phyloP scores from a whole-genome alignment of 1,139 yeast genomes.

The Saccharomycopsis hybrid region DNA sequence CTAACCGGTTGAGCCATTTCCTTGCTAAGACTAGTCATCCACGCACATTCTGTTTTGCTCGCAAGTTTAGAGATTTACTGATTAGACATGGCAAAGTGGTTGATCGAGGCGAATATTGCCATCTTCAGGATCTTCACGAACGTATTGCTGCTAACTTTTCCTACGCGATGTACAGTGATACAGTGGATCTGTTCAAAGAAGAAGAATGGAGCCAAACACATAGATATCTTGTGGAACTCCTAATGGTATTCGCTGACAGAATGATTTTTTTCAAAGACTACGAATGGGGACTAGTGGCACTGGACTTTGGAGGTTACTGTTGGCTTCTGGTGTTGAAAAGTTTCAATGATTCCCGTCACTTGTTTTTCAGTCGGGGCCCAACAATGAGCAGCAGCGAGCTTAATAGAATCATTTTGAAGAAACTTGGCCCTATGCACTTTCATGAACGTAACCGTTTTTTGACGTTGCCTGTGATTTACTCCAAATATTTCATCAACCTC shows the following conservation, averaged over 20 bases:
- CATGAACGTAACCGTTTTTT: background rate
- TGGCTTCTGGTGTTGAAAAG: background rate
- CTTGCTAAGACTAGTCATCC: background rate
- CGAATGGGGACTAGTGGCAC: background rate
- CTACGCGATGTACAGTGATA: background rate
- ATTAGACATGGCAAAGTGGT: background rate
- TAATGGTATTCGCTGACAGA: background rate
- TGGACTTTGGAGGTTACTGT: conserved; percentile 1
- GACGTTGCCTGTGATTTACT: background rate
- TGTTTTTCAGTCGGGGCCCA: background rate
- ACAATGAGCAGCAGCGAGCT: background rate
- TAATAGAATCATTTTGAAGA: background rate
- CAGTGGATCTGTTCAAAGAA: background rate
- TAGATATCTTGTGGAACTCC: background rate
- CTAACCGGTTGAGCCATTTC: background rate
- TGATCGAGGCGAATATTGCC: background rate
- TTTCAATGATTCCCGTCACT: background rate
- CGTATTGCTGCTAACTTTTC: background rate
- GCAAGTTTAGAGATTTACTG: background rate
- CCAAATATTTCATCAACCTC: background rate
- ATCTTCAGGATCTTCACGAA: background rate
- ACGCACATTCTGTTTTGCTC: background rate
- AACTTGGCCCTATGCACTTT: background rate
- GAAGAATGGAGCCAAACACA: background rate
- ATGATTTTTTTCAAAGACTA: conserved; percentile 1